phyloP scores from a whole-genome alignment of 108 stramenopile genomes.

The Discostella pseudostelligera region DNA sequence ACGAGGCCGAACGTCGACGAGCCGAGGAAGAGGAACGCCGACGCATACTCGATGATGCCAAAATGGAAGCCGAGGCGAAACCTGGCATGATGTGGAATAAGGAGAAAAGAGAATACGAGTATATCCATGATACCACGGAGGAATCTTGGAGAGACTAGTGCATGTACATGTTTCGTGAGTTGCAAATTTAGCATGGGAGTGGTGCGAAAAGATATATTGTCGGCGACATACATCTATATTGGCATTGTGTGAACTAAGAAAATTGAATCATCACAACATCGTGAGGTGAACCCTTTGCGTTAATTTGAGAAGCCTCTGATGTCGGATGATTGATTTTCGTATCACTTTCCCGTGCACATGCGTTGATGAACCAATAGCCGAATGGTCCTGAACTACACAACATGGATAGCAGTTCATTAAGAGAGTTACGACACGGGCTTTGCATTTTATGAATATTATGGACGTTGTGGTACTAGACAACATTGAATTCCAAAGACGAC shows the following conservation, averaged over 20 bases:
- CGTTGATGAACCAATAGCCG: no score
- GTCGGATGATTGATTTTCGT: no score
- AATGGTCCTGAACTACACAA: no score
- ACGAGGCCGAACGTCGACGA: slow-evolving; percentile 25
- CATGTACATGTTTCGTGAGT: background rate
- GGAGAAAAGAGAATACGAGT: slow-evolving; percentile 74
- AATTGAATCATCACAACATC: slow-evolving; percentile 5
- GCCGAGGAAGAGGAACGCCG: slow-evolving; percentile 54
- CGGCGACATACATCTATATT: background rate
- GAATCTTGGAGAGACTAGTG: slow-evolving; percentile 83
- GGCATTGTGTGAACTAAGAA: background rate
- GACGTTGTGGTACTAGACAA: no score
- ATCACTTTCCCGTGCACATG: no score
- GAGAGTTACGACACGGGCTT: no score
- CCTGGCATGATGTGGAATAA: slow-evolving; percentile 87
- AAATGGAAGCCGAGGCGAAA: slow-evolving; percentile 68
- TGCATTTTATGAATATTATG: no score
- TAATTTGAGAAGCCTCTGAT: no score
- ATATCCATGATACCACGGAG: slow-evolving; percentile 66
- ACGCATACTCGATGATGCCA: slow-evolving; percentile 56
- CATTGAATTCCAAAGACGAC: no score
- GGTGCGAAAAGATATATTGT: background rate
- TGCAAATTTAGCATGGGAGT: background rate
- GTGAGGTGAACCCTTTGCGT: no score
- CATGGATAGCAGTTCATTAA: no score